Conservation (phyloP, 192 early-diverging fungal genomes). For the Coemansia sp. region DNA sequence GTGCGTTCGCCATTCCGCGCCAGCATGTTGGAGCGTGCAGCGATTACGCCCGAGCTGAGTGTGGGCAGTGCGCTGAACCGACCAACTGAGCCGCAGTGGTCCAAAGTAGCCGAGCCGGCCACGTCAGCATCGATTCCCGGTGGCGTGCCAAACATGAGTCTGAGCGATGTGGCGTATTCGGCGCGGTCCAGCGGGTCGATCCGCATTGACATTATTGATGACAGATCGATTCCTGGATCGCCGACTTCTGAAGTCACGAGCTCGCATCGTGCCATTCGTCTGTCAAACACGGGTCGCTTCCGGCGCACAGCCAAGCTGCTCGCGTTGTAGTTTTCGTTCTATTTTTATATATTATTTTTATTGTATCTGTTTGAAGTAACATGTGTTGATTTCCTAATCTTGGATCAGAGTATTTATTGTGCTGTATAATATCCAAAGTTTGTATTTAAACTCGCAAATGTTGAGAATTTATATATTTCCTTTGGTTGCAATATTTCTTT, state of each 20-base stretch:
- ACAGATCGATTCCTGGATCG: constrained; percentile 13
- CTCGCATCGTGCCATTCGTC: constrained; percentile 5
- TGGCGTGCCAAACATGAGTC: constrained; percentile 7
- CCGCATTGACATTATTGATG: constrained; percentile 37
- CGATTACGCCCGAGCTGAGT: constrained; percentile 7
- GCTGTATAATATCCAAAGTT: no score
- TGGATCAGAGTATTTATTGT: no score
- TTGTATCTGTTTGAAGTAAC: no score
- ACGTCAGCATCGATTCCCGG: constrained; percentile 17
- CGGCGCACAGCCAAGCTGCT: constrained; percentile 43
- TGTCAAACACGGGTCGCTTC: constrained; percentile 37
- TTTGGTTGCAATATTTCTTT: no score
- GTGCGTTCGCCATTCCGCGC: constrained; percentile 22
- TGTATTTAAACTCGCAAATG: no score
- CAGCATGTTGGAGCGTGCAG: constrained; percentile 30
- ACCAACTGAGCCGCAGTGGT: constrained; percentile 10
- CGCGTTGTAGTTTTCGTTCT: constrained; percentile 14
- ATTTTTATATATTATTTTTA: constrained; percentile 3
- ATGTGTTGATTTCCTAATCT: no score
- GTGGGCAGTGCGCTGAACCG: not conserved
- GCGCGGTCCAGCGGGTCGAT: constrained; percentile 30
- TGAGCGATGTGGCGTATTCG: constrained; percentile 41
- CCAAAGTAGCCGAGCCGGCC: constrained; percentile 15
- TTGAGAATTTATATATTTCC: no score
- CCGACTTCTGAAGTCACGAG: not conserved